Evolutionary conservation across 495 filamentous ascomycete species (phyloP), one percentile per base, ranked within the genome.

Genomic region (Penicillium desertorum): DNA sequence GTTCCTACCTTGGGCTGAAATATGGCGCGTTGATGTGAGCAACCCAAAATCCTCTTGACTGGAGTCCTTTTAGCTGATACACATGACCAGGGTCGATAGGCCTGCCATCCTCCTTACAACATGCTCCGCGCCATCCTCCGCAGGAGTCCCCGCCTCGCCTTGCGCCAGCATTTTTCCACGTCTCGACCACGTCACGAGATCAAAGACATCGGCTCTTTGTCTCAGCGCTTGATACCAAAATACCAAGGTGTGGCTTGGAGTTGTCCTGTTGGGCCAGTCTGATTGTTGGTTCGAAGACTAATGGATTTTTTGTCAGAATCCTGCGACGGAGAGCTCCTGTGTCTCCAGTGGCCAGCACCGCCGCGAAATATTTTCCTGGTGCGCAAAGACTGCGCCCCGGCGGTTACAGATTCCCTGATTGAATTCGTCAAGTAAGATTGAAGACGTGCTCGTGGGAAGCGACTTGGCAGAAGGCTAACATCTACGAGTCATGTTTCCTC

Each of bases 351-450:
- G 94, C 90, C 90, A 4, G 81, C 84, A 34, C 91, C 92, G 23
- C 95, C 91, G 1, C 86, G 90, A 51, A 98, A 98, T 68, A 79
- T 98, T 56, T 82, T 98, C 48, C 76, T 98, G 42, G 87, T 96
- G 56, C 91, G 92, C 67, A 98, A 98, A 64, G 80, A 90, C 44
- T 80, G 86, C 59, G 86, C 85, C 14, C 83, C 87, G 0, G 71
- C 77, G 8, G 90, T 96, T 30, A 90, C 84, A 0, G 72, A 80
- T 8, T 88, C 88, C 1, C 74, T 96, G 30, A 66, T 95, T 48
- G 85, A 89, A 67, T 95, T 94, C 69, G 86, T 87, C 43, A 87
- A 86, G 78, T 86, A 77, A 30, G 69, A 32, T 20, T 12, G 1
- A 19, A 29, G 8, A 20, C 6, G 2, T 43, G 51, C 45, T 19